These are phyloP conservation scores for Tagetes erecta DNA, from an alignment of 129 eudicot genomes.

Conservation along the genomic window DNA sequence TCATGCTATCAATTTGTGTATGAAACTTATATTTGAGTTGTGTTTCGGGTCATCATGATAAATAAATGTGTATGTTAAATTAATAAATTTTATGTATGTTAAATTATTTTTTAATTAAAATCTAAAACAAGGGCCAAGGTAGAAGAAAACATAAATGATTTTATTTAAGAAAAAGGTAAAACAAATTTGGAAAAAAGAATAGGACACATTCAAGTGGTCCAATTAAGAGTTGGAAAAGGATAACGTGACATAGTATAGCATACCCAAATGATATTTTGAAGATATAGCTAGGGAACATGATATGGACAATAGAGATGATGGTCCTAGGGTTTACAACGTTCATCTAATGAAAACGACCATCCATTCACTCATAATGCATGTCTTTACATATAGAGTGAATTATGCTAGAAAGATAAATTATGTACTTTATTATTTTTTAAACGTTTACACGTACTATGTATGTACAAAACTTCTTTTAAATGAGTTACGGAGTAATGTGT, in stretches of 20 bases:
- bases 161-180: neutral
- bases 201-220: conserved; percentile 32
- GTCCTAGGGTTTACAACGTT: conserved; percentile 17
- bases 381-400: neutral
- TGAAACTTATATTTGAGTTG: too few relatives aligned
- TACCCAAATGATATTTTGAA: neutral
- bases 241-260: conserved; percentile 8
- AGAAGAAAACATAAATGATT: neutral
- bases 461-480: too few relatives aligned
- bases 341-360: conserved; percentile 30
- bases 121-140: neutral
- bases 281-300: neutral
- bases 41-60: too few relatives aligned
- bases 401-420: too few relatives aligned
- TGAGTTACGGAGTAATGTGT: too few relatives aligned
- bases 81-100: too few relatives aligned
- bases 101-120: neutral
- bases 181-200: neutral
- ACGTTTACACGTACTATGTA: too few relatives aligned
- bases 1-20: too few relatives aligned
- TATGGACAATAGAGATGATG: conserved; percentile 13
- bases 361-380: conserved; percentile 1
- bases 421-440: too few relatives aligned
- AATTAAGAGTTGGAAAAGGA: neutral
- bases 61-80: too few relatives aligned